Base-by-base conservation (phyloP, 148 eudicot species). In the Rhododendron simsii region DNA sequence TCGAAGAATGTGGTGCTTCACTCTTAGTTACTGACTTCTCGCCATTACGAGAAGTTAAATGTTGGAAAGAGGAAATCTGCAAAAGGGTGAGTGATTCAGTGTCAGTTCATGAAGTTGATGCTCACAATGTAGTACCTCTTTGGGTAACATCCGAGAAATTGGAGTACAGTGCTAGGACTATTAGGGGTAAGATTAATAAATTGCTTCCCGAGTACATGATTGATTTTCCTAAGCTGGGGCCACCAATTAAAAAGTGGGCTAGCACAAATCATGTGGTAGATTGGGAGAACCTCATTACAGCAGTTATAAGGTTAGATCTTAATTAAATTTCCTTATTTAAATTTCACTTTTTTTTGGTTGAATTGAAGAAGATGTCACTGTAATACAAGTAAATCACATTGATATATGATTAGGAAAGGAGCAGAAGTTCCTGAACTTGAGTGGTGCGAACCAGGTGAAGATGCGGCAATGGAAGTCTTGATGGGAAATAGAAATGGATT, bases 391-490 rank as follows among this genome's bases (percentile, higher is more conserved):
- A 65, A 8, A 48, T 82, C 41, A 71, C 44, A 26, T 55, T 90
- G 80, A 50, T 86, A 80, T 90, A 14, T 21, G 33, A 82, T 73
- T 88, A 98, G 99, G 91, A 87, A 93, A 91, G 98, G 99, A 45
- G 93, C 91, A 85, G 99, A 91, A 88, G 96, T 98, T 85, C 96
- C 98, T 78, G 99, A 98, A 89, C 89, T 98, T 85, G 92, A 87
- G 76, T 98, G 99, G 98, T 98, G 99, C 87, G 90, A 93, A 90
- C 96, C 99, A 65, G 99, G 99, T 84, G 99, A 98, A 90, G 48
- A 83, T 77, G 96, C 98, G 39, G 99, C 98, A 45, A 75, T 88
- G 47, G 98, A 94, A 86, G 94, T 93, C 82, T 86, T 98, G 89
- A 92, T 91, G 88, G 99, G 99, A 55, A 87, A 84, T 59, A 90